These are phyloP conservation scores for Umbellularia californica DNA, from an alignment of 164 flowering plant species.

Conservation along the genomic window DNA sequence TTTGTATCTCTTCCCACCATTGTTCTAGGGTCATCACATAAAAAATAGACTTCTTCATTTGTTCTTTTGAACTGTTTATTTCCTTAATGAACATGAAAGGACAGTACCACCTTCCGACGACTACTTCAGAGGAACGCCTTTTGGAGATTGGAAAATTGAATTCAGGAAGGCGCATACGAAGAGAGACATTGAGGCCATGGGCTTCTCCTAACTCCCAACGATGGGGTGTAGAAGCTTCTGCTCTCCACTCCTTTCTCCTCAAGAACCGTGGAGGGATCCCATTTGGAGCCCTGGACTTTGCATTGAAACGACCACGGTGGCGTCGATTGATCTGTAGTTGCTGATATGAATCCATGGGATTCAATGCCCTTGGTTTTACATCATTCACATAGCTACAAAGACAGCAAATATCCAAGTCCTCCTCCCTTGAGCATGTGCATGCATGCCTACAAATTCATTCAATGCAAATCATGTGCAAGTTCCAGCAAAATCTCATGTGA, in stretches of 20 bases:
- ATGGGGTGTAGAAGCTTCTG: neutral
- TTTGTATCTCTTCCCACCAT: slow-evolving; percentile 48
- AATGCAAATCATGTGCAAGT: neutral
- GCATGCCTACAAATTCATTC: slow-evolving; percentile 37
- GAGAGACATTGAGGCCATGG: slow-evolving; percentile 4
- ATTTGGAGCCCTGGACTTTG: slow-evolving; percentile 16
- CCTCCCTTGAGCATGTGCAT: slow-evolving; percentile 37
- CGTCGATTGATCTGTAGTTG: slow-evolving; percentile 25
- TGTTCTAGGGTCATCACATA: slow-evolving; percentile 60
- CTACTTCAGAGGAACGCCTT: neutral
- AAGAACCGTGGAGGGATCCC: slow-evolving; percentile 18
- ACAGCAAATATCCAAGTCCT: slow-evolving; percentile 35
- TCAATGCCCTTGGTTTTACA: slow-evolving; percentile 31
- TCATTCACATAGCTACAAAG: slow-evolving; percentile 22
- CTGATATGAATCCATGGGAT: slow-evolving; percentile 36
- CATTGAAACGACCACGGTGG: slow-evolving; percentile 6
- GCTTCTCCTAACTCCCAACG: neutral
- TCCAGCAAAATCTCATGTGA: too few species aligned
- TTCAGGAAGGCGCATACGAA: slow-evolving; percentile 3
- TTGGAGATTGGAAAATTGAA: slow-evolving; percentile 7
- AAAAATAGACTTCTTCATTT: slow-evolving; percentile 33
- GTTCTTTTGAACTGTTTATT: slow-evolving; percentile 22
- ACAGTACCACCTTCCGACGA: slow-evolving; percentile 15
- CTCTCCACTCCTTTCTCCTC: slow-evolving; percentile 14
- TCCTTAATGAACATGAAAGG: slow-evolving; percentile 21